Percentiles rank a stretch among this genome's conserved stretches.
Conservation (phyloP, 192 early-diverging fungal genomes). For the Coemansia sp. region DNA sequence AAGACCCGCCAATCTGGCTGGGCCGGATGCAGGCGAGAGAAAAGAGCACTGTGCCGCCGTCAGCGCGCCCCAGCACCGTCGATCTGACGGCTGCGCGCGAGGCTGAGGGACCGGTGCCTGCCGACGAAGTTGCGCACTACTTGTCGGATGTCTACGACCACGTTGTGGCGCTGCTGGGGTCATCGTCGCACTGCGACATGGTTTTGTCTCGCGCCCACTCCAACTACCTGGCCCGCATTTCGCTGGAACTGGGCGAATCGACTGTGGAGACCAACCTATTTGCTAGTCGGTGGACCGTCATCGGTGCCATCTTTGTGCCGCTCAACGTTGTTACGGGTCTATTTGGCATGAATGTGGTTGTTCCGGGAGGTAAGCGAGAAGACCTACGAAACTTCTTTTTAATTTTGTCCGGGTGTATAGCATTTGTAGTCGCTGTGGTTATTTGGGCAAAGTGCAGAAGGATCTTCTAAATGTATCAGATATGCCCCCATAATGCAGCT, state of each 20-base stretch:
- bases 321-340: conserved; percentile 81
- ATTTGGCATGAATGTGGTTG: conserved; percentile 56
- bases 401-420: conserved; percentile 29
- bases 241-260: conserved; percentile 61
- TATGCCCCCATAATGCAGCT: no score
- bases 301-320: conserved; percentile 84
- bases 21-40: conserved; percentile 3
- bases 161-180: conserved; percentile 62
- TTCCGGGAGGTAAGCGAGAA: conserved; percentile 30
- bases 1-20: conserved; percentile 10
- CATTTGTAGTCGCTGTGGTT: conserved; percentile 31
- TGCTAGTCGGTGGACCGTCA: conserved; percentile 76
- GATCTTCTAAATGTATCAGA: conserved; percentile 29
- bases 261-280: conserved; percentile 78
- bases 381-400: conserved; percentile 22
- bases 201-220: conserved; percentile 66
- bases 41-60: conserved; percentile 7
- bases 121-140: conserved; percentile 61
- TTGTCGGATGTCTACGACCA: conserved; percentile 79
- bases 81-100: conserved; percentile 6
- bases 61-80: conserved; percentile 18
- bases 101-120: conserved; percentile 1
- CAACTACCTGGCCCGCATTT: conserved; percentile 67
- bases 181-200: conserved; percentile 66
- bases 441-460: conserved; percentile 32